These are phyloP conservation scores for Hemileccinum rubropunctum DNA, from an alignment of 768 basidiomycete genomes.

Conservation along the genomic window DNA sequence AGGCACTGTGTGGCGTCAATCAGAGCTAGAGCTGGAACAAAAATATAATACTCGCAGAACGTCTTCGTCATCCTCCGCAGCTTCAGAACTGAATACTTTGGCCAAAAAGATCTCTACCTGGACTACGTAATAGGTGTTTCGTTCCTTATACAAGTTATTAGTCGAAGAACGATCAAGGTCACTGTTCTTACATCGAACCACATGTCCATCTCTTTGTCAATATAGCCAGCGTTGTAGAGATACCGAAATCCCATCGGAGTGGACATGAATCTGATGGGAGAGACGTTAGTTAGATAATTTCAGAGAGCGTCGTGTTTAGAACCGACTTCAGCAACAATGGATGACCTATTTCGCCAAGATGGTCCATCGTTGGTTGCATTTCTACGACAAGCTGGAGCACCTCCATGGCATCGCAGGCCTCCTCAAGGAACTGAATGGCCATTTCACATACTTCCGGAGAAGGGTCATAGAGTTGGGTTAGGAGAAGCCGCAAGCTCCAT, in stretches of 20 bases:
- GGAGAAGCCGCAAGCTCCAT: conserved; percentile 87
- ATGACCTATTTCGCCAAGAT: conserved; percentile 91
- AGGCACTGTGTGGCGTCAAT: conserved; percentile 48
- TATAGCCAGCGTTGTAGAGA: conserved; percentile 87
- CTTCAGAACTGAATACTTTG: conserved; percentile 60
- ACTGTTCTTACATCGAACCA: conserved; percentile 82
- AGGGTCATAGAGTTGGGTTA: conserved; percentile 96
- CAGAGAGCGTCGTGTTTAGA: not conserved
- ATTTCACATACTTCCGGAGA: conserved; percentile 86
- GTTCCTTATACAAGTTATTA: conserved; percentile 58
- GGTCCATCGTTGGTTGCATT: conserved; percentile 93
- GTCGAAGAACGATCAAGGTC: not conserved
- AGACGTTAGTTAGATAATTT: not conserved
- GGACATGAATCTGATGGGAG: conserved; percentile 76
- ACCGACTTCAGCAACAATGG: conserved; percentile 81
- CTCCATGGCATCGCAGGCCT: conserved; percentile 82
- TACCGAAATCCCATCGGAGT: conserved; percentile 91
- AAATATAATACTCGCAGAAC: conserved; percentile 40
- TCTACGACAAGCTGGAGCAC: conserved; percentile 88
- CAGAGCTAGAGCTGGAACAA: not conserved
- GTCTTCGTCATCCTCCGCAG: conserved; percentile 66
- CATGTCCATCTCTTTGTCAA: conserved; percentile 90
- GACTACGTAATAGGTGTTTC: conserved; percentile 90
- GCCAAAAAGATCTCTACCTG: conserved; percentile 91
- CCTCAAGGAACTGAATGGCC: conserved; percentile 86